Percentiles rank a stretch among this genome's conserved stretches.
These are phyloP conservation scores for Leccinum pellstonianum DNA, from an alignment of 768 basidiomycete genomes.

Conservation along the genomic window DNA sequence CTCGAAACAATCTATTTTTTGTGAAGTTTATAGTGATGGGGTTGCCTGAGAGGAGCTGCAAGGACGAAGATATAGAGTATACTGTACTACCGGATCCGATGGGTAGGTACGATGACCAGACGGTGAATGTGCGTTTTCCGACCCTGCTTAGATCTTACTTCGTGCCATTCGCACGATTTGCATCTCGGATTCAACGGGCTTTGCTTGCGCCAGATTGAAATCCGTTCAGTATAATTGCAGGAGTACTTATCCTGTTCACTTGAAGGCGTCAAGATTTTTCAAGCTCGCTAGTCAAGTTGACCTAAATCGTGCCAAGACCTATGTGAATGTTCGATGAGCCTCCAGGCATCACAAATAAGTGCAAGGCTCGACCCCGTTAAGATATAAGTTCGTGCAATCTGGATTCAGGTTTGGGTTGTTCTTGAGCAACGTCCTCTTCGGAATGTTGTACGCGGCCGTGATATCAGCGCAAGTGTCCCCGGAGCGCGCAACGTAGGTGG, in stretches of 20 bases:
- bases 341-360: background rate
- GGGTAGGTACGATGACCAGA: slow-evolving; percentile 48
- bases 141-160: no score
- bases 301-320: slow-evolving; percentile 29
- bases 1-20: slow-evolving; percentile 51
- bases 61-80: slow-evolving; percentile 51
- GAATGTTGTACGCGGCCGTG: slow-evolving; percentile 40
- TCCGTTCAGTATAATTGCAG: no score
- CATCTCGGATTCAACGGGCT: no score
- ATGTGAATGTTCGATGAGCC: slow-evolving; percentile 1
- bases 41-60: slow-evolving; percentile 27
- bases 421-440: slow-evolving; percentile 43
- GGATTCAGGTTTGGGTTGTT: slow-evolving; percentile 68
- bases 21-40: slow-evolving; percentile 40
- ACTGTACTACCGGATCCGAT: slow-evolving; percentile 54
- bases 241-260: background rate
- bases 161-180: no score
- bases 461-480: slow-evolving; percentile 56
- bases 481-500: slow-evolving; percentile 43
- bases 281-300: slow-evolving; percentile 18
- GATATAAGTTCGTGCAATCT: slow-evolving; percentile 54
- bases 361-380: slow-evolving; percentile 48
- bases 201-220: no score
- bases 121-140: no score
- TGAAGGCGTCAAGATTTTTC: background rate